Conservation (phyloP, 169 alveolate genomes). For the Plasmodium vivax region DNA sequence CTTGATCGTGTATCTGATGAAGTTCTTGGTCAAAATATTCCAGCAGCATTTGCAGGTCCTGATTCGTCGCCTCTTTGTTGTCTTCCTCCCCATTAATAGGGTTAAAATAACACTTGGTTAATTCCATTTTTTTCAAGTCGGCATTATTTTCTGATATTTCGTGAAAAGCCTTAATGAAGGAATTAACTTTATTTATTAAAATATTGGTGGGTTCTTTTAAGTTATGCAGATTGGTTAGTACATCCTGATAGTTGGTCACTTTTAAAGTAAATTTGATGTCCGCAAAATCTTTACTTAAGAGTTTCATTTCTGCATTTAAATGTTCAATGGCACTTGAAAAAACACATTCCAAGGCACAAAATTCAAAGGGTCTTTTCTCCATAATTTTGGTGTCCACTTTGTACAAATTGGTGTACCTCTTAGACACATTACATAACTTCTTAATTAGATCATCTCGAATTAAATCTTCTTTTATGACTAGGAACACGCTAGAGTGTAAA, state of each 20-base stretch:
- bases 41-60: conserved; percentile 86
- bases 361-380: conserved; percentile 85
- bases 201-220: conserved; percentile 85
- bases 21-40: conserved; percentile 91
- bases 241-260: conserved; percentile 77
- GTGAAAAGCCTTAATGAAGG: conserved; percentile 82
- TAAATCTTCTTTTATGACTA: conserved; percentile 82
- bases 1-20: conserved; percentile 80
- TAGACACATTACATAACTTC: conserved; percentile 78
- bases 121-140: conserved; percentile 75
- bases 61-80: conserved; percentile 62
- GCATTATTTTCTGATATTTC: conserved; percentile 77
- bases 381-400: conserved; percentile 37
- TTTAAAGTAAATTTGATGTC: conserved; percentile 68
- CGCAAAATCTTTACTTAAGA: conserved; percentile 62
- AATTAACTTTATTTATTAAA: conserved; percentile 78
- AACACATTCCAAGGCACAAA: conserved; percentile 87
- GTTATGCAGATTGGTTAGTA: conserved; percentile 82
- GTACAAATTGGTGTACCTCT: conserved; percentile 73
- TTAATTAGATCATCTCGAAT: conserved; percentile 82
- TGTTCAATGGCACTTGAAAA: conserved; percentile 84
- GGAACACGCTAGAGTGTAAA: conserved; percentile 79
- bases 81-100: conserved; percentile 43
- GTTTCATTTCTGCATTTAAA: conserved; percentile 75
- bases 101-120: conserved; percentile 67